phyloP scores from a whole-genome alignment of 2,329 filamentous ascomycete species.

The Aureobasidium sp. region DNA sequence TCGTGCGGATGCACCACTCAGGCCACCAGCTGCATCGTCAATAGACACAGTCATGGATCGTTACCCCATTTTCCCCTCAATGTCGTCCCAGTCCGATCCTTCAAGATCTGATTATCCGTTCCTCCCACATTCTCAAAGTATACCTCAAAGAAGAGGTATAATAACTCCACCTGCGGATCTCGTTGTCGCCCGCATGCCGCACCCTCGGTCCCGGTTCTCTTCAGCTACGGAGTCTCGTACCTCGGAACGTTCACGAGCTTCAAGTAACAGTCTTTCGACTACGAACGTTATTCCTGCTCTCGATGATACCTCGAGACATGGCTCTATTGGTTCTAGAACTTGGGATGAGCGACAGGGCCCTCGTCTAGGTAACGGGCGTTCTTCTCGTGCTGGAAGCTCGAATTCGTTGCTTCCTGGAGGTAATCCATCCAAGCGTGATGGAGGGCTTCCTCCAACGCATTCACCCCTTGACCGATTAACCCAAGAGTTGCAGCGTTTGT shows the following conservation, averaged over 20 bases:
- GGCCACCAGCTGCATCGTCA: neutral
- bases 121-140: neutral
- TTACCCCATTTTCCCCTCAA: neutral
- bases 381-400: neutral
- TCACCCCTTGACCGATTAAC: conserved; percentile 26
- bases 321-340: neutral
- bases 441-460: conserved; percentile 14
- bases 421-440: neutral
- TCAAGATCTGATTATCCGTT: neutral
- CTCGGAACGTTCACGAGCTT: neutral
- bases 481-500: conserved; percentile 21
- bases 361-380: neutral
- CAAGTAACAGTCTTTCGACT: neutral
- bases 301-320: neutral
- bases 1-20: neutral
- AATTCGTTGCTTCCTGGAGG: neutral
- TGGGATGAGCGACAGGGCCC: neutral
- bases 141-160: neutral
- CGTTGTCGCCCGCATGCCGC: neutral
- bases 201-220: neutral
- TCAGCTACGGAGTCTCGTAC: neutral
- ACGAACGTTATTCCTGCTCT: neutral
- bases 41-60: neutral
- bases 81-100: neutral
- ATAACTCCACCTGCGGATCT: neutral